Evolutionary conservation across 306 rosid genomes (phyloP), one percentile per base, ranked within the genome.

Genomic region (Lathyrus oleraceus): DNA sequence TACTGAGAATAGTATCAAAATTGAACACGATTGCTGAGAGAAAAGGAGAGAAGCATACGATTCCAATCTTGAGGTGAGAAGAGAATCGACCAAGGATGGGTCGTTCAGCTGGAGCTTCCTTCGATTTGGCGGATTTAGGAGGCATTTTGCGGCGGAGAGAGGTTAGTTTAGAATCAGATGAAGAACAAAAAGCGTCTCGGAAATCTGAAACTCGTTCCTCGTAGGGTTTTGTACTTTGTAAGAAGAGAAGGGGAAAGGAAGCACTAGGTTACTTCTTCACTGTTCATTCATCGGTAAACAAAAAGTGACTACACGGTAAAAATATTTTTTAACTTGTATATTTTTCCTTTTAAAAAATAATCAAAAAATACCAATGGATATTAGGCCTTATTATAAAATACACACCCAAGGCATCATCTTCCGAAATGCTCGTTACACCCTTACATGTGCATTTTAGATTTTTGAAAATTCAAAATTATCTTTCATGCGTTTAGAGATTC

Each of bases 21-120:
- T 35, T 10, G 56, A 75, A 75, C 60, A 72, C 13, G 65, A 58
- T 23, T 40, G 42, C 0, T 52, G 70, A 51, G 32, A 44, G 66
- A 7, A 5, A 28, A 1, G n/a, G 11, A 63, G 12, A 5, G 44
- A 65, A 51, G 61, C 65, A 60, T 86, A 92, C 96, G 45, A 92
- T 92, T 73, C 98, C 98, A 77, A 92, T 92, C 78, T 92, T 89
- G 70, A 92, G 92, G 72, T 89, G 98, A 71, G 98, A 89, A 20
- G 98, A 92, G 80, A 89, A 87, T 58, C 98, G 95, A 77, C 98
- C 96, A 14, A 92, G 72, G 81, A 89, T 82, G 66, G 92, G 81
- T 35, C 96, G 87, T 79, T 92, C 98, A 47, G 81, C 89, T 6
- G 96, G 91, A 12, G 86, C 89, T 75, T 92, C 98, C 85, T 92